A percentile compares a stretch with the other conserved stretches of the same genome.
phyloP scores from a whole-genome alignment of 352 stramenopile genomes.

The Albugo candida region DNA sequence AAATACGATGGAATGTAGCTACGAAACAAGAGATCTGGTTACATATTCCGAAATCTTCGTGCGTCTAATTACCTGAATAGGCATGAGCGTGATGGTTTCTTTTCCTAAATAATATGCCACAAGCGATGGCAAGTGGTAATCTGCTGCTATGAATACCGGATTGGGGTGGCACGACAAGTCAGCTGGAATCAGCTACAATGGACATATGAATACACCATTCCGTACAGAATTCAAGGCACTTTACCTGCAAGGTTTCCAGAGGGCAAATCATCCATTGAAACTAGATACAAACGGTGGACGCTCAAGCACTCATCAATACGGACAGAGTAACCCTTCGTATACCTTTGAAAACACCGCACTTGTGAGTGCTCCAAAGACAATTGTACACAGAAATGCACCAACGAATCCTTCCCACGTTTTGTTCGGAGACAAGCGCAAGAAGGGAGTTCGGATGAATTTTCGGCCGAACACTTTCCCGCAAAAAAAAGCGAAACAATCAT shows the following conservation, averaged over 20 bases:
- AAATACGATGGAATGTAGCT: constrained; percentile 94
- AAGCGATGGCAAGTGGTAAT: constrained; percentile 43
- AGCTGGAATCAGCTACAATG: constrained; percentile 44
- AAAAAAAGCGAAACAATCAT: constrained; percentile 93
- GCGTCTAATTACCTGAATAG: constrained; percentile 39
- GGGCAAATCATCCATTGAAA: constrained; percentile 91
- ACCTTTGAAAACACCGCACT: constrained; percentile 77
- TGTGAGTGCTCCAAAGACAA: constrained; percentile 87
- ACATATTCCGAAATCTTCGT: background rate
- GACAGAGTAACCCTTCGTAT: background rate
- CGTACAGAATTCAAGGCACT: too few relatives aligned
- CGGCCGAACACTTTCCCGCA: constrained; percentile 70
- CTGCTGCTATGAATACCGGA: constrained; percentile 34
- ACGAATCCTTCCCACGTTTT: constrained; percentile 99
- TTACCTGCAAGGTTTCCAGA: constrained; percentile 53
- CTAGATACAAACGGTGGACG: constrained; percentile 4
- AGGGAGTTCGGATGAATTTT: constrained; percentile 86
- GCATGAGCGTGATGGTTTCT: constrained; percentile 62
- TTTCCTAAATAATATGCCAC: constrained; percentile 63
- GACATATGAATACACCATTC: too few relatives aligned
- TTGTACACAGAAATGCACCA: constrained; percentile 89
- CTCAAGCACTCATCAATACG: too few relatives aligned
- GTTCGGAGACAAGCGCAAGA: constrained; percentile 90
- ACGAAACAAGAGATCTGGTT: constrained; percentile 10
- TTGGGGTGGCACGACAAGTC: constrained; percentile 37